phyloP scores from a whole-genome alignment of 202 grass and related monocot species.

The Eragrostis tef region DNA sequence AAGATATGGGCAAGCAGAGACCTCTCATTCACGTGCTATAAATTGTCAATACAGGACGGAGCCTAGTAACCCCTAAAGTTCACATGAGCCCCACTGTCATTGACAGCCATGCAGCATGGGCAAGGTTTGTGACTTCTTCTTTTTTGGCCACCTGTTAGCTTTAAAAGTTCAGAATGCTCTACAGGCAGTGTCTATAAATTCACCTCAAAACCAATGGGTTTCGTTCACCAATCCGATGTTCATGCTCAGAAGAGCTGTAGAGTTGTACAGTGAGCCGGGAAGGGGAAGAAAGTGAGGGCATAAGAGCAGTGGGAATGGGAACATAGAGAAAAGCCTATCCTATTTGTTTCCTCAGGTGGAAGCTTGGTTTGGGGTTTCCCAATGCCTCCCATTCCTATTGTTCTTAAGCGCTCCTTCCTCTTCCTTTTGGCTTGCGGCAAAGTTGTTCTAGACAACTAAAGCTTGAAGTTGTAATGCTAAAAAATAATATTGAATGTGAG shows the following conservation, averaged over 20 bases:
- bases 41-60: conserved; percentile 26
- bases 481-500: not conserved
- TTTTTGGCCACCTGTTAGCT: too few species aligned
- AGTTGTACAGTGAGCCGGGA: conserved; percentile 16
- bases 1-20: conserved; percentile 10
- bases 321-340: conserved; percentile 22
- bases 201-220: not conserved
- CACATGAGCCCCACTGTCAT: conserved; percentile 7
- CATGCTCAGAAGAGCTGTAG: not conserved
- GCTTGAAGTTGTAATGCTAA: not conserved
- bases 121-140: too few species aligned
- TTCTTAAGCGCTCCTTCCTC: conserved; percentile 40
- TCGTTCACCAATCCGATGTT: conserved; percentile 12
- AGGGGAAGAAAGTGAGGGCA: conserved; percentile 35
- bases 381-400: conserved; percentile 47
- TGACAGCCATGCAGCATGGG: not conserved
- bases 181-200: conserved; percentile 33
- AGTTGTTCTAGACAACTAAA: not conserved
- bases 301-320: conserved; percentile 41
- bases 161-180: conserved; percentile 1
- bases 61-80: not conserved
- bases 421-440: conserved; percentile 34
- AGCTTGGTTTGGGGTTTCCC: conserved; percentile 29
- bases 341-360: not conserved
- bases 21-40: conserved; percentile 25